Conservation (phyloP, 1,139 yeast species). For the Candida neerlandica region DNA sequence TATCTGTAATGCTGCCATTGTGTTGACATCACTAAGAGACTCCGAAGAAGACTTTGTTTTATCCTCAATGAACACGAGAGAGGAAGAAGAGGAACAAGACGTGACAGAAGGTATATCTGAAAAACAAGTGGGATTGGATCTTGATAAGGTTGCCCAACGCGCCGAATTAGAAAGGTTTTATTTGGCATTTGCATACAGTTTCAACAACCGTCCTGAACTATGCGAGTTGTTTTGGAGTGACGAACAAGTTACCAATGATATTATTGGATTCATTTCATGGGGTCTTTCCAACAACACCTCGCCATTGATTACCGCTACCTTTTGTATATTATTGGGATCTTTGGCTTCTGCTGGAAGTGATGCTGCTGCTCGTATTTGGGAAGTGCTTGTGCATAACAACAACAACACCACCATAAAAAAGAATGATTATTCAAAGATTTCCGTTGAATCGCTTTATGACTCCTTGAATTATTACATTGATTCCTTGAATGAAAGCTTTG, state of each 20-base stretch:
- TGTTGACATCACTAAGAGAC: constrained; percentile 77
- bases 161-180: constrained; percentile 90
- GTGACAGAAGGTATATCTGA: constrained; percentile 15
- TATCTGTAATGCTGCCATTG: constrained; percentile 73
- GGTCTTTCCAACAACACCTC: constrained; percentile 79
- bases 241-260: constrained; percentile 43
- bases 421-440: constrained; percentile 48
- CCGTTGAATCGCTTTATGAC: constrained; percentile 62
- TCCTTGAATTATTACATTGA: constrained; percentile 58
- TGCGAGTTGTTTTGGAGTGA: constrained; percentile 74
- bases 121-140: constrained; percentile 29
- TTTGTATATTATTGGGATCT: constrained; percentile 76
- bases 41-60: constrained; percentile 82
- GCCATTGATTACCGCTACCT: constrained; percentile 80
- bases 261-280: constrained; percentile 83
- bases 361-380: constrained; percentile 48
- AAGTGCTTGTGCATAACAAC: constrained; percentile 36
- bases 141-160: constrained; percentile 63
- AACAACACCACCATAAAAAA: constrained; percentile 29
- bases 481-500: constrained; percentile 49
- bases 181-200: constrained; percentile 72
- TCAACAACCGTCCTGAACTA: constrained; percentile 59
- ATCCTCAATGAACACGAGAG: constrained; percentile 39
- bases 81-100: constrained; percentile 28
- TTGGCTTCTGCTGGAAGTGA: constrained; percentile 63